Evolutionary conservation across 129 eudicot genomes (phyloP).

Genomic region (Artemisia argyi): DNA sequence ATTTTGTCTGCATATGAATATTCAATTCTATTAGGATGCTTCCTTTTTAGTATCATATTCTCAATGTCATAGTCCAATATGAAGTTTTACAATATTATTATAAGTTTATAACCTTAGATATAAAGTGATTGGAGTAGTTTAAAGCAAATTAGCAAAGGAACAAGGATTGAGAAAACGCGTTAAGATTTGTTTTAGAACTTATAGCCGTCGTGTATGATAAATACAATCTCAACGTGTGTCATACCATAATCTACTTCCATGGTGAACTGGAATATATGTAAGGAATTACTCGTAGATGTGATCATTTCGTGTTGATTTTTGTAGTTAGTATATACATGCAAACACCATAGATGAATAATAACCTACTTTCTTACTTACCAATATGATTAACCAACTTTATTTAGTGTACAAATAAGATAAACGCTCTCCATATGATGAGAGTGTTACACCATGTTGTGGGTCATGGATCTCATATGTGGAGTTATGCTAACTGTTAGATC

Average conservation of each 20-base stretch:
- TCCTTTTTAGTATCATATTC: constrained; percentile 19
- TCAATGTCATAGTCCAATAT: constrained; percentile 24
- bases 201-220: neutral
- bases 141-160: constrained; percentile 8
- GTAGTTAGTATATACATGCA: too few species aligned
- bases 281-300: too few species aligned
- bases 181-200: neutral
- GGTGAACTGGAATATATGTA: too few species aligned
- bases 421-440: too few species aligned
- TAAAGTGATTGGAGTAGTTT: constrained; percentile 22
- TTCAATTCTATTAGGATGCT: constrained; percentile 15
- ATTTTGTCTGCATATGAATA: neutral
- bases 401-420: too few species aligned
- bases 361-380: too few species aligned
- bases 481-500: too few species aligned
- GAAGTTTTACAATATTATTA: constrained; percentile 14
- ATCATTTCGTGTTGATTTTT: too few species aligned
- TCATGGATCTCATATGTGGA: too few species aligned
- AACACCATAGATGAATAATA: too few species aligned
- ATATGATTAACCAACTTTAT: too few species aligned
- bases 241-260: neutral
- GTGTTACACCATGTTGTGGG: too few species aligned
- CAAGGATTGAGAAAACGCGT: constrained; percentile 1
- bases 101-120: neutral
- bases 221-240: neutral